A percentile compares a stretch with the other conserved stretches of the same genome.
Conservation (phyloP, 1,284 basidiomycete species). For the Pseudozyma thailandica region DNA sequence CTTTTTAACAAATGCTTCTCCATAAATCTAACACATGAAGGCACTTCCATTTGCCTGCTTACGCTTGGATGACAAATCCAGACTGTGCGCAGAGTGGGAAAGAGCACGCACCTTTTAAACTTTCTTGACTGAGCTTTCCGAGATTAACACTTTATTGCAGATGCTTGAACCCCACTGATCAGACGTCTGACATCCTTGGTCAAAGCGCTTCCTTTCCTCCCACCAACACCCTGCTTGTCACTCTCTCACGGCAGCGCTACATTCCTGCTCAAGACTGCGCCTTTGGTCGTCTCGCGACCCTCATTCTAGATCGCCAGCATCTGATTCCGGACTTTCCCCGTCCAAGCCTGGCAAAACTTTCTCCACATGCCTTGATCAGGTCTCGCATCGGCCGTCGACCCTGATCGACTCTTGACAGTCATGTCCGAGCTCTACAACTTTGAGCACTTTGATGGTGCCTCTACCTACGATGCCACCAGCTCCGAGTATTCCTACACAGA, state of each 20-base stretch:
- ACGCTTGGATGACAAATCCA: conserved; percentile 5
- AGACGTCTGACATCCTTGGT: background rate
- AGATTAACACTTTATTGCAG: conserved; percentile 7
- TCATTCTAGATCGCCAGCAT: background rate
- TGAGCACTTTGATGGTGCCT: conserved; percentile 60
- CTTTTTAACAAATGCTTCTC: background rate
- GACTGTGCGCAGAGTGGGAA: background rate
- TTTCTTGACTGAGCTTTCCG: conserved; percentile 16
- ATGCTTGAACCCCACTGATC: background rate
- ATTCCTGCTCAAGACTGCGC: background rate
- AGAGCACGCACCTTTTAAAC: background rate
- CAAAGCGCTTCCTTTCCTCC: background rate
- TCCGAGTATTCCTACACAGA: conserved; percentile 53
- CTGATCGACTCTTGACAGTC: conserved; percentile 10
- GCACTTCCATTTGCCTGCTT: background rate
- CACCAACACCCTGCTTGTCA: background rate
- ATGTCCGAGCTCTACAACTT: conserved; percentile 55
- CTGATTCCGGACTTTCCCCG: background rate
- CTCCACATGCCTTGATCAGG: conserved; percentile 22
- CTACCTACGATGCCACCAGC: conserved; percentile 35
- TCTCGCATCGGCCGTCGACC: conserved; percentile 14
- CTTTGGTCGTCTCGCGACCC: background rate
- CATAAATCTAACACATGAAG: background rate
- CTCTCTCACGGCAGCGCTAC: background rate
- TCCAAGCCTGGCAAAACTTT: conserved; percentile 1